Base-by-base conservation (phyloP, 1,139 yeast species). In the Wickerhamomyces sp. region DNA sequence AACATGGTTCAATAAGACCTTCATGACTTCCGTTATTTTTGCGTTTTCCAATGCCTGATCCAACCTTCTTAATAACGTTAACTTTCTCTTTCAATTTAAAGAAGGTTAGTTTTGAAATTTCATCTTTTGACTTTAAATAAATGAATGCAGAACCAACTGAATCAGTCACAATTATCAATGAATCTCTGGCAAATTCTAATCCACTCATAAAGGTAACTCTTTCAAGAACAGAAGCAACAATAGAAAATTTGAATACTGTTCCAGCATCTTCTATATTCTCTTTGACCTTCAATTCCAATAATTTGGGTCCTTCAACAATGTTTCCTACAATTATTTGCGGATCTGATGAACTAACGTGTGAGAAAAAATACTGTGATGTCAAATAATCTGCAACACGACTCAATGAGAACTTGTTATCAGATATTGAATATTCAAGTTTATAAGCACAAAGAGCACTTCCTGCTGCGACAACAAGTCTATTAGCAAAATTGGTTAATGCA, bases 401-500 rank as follows among this genome's bases (percentile, higher is more conserved):
- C 20, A 51, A 26, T 7, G 47, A 31, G 23, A 51, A 50, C 26
- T 44, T 49, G 12, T 54, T 44, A 18, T 46, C 45, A 4, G 45
- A 38, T 3, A 51, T 35, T 4, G 50, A 44, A 27, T 49, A 51
- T 9, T 42, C 45, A 12, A 49, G 37, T 28, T 42, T 46, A 25
- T 35, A 51, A 5, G 50, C 48, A 33, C 41, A 38, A 1, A 48
- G 26, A 11, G 32, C 34, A 24, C 40, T 43, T 8, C 56, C 56
- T 11, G 44, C 52, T 15, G 47, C 53, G 23, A 51, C 33, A 4
- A 51, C 33, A 5, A 50, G 10, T 23, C 53, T 36, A 33, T 49
- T 49, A 1, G 39, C 45, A 35, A 46, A 49, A 16, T 40, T 47
- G 1, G 45, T 33, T 24, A 51, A 32, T 0, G 45, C 37, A 18